Evolutionary conservation across 768 basidiomycete genomes (phyloP).

Genomic region (Kwoniella sp.): DNA sequence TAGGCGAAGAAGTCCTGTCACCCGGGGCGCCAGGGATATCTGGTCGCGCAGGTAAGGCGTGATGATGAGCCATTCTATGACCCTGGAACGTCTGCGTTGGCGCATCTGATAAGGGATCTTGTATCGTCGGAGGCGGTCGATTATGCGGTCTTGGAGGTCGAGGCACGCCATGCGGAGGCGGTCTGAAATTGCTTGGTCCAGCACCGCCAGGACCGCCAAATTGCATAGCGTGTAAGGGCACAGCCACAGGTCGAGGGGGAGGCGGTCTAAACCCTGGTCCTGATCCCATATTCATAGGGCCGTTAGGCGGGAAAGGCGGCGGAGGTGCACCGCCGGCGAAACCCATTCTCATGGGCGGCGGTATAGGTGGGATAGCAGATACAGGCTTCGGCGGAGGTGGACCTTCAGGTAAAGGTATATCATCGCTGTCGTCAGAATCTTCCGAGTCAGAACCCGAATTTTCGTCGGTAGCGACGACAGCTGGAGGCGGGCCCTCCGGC

Average conservation of each 20-base stretch:
- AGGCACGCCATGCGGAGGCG: slow-evolving; percentile 23
- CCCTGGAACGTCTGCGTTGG: slow-evolving; percentile 80
- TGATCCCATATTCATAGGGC: neutral
- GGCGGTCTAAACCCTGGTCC: slow-evolving; percentile 12
- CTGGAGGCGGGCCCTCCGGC: slow-evolving; percentile 77
- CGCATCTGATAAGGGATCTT: slow-evolving; percentile 74
- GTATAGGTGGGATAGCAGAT: slow-evolving; percentile 15
- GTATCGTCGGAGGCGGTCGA: slow-evolving; percentile 47
- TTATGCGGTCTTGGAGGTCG: slow-evolving; percentile 34
- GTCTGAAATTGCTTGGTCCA: slow-evolving; percentile 39
- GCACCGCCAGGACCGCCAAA: slow-evolving; percentile 23
- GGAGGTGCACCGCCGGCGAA: slow-evolving; percentile 10
- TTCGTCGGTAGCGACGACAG: slow-evolving; percentile 8
- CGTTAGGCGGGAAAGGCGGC: slow-evolving; percentile 7
- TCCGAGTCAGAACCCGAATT: slow-evolving; percentile 39
- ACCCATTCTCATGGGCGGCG: slow-evolving; percentile 14
- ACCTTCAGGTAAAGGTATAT: slow-evolving; percentile 56
- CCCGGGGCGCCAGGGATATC: neutral
- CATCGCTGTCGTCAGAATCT: slow-evolving; percentile 51
- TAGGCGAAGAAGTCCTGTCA: slow-evolving; percentile 55
- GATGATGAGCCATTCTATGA: slow-evolving; percentile 62
- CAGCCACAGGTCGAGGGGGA: slow-evolving; percentile 8
- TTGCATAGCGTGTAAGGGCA: slow-evolving; percentile 13
- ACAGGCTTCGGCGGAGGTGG: slow-evolving; percentile 53
- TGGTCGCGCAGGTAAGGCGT: slow-evolving; percentile 45